Conservation (phyloP, 306 rosid genomes). For the Lathyrus aphaca region DNA sequence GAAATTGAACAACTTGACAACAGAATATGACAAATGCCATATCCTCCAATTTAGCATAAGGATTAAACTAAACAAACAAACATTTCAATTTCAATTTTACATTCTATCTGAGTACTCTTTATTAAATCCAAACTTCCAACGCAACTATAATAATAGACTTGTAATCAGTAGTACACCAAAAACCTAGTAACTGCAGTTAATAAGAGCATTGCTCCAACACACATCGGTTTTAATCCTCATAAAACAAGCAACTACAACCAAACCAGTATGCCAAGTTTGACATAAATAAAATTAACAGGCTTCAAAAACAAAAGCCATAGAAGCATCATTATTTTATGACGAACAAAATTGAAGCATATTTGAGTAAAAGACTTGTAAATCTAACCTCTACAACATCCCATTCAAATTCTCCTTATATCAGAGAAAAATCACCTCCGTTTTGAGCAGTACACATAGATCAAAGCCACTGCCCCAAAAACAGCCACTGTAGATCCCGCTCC, state of each 20-base stretch:
- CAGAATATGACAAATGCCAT: not conserved
- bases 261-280: slow-evolving; percentile 48
- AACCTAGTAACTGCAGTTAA: slow-evolving; percentile 27
- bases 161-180: slow-evolving; percentile 36
- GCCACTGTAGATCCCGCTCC: slow-evolving; percentile 68
- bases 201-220: slow-evolving; percentile 37
- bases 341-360: slow-evolving; percentile 72
- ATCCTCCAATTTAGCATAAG: not conserved
- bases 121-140: slow-evolving; percentile 31
- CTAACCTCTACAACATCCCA: slow-evolving; percentile 57
- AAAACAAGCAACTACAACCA: slow-evolving; percentile 45
- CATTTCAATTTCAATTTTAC: slow-evolving; percentile 20
- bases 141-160: not conserved
- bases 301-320: slow-evolving; percentile 49
- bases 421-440: slow-evolving; percentile 56
- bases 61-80: slow-evolving; percentile 4
- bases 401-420: slow-evolving; percentile 28
- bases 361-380: slow-evolving; percentile 35
- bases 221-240: slow-evolving; percentile 33
- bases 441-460: slow-evolving; percentile 46
- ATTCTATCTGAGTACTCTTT: slow-evolving; percentile 26
- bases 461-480: slow-evolving; percentile 55
- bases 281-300: slow-evolving; percentile 49
- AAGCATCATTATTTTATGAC: slow-evolving; percentile 41
- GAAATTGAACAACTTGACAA: not conserved